Evolutionary conservation across 106 monocot genomes (phyloP), one percentile per base, ranked within the genome.

Genomic region (Narthecium ossifragum): DNA sequence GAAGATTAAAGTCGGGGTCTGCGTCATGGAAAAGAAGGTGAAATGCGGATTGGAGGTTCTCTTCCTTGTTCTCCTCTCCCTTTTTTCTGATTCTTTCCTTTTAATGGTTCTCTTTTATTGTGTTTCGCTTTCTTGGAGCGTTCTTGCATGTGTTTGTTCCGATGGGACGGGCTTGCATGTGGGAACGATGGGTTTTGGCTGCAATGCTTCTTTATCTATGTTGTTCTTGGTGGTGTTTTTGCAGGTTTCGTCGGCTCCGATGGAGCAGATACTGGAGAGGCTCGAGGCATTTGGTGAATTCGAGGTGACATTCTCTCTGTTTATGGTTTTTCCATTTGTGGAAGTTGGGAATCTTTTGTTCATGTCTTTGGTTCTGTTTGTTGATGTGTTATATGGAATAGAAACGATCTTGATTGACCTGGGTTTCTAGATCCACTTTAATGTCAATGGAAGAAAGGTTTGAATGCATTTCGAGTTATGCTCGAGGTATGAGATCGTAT

Each of bases 221-320:
- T 34, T 40, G 51, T 34, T 78, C 8, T 61, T 68, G n/a, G 26
- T 25, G 52, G 3, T 6, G 38, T 33, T 47, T 66, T 2, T 27
- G 37, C 52, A 92, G 92, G 87, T 72, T 45, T 68, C 55, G 43
- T 92, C 88, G 40, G 57, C 92, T 61, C 92, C 92, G 0, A 92
- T 92, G 92, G 73, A 48, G n/a, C 78, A 92, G 72, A 92, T 92
- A 55, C 75, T 92, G 12, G 73, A 88, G 31, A 70, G 92, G 68
- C 68, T 92, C 15, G 69, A 86, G 53, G 74, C 92, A 4, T 92
- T 92, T 41, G 92, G 92, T 23, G 92, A 92, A 71, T 92, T 92
- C 39, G 88, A 88, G 92, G 90, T 90, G n/a, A n/a, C n/a, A n/a
- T n/a, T n/a, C n/a, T n/a, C n/a, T n/a, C n/a, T n/a, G n/a, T n/a